A percentile compares a stretch with the other conserved stretches of the same genome.
Evolutionary conservation across 2,329 filamentous ascomycete species (phyloP).

Genomic region (Cyphellophora europaea): DNA sequence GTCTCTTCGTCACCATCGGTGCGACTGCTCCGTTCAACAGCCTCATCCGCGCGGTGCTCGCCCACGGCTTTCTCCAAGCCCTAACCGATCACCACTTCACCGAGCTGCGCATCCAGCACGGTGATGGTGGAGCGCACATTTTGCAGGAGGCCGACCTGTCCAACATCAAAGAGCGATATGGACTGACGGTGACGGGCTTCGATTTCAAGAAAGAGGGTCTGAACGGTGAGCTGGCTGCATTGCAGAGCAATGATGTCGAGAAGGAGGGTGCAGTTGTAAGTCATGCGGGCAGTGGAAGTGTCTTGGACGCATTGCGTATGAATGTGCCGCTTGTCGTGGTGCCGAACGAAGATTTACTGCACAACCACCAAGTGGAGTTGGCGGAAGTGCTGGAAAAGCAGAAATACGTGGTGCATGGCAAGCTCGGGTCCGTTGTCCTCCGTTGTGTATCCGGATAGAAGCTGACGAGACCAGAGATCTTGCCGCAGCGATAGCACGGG

Average conservation of each 20-base stretch:
- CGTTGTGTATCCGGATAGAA: background rate
- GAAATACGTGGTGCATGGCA: constrained; percentile 67
- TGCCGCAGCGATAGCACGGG: constrained; percentile 34
- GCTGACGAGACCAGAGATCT: constrained; percentile 34
- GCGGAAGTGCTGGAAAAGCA: constrained; percentile 65
- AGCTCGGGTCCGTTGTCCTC: constrained; percentile 47
- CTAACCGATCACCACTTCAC: constrained; percentile 57
- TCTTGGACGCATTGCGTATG: constrained; percentile 70
- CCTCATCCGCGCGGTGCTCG: constrained; percentile 59
- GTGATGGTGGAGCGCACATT: constrained; percentile 50
- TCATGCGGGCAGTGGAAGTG: constrained; percentile 82
- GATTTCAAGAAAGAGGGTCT: constrained; percentile 56
- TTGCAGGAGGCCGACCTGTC: constrained; percentile 35
- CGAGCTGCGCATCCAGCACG: constrained; percentile 70
- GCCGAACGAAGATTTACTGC: constrained; percentile 69
- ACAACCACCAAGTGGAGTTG: constrained; percentile 87
- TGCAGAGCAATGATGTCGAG: constrained; percentile 33
- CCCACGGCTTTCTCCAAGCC: constrained; percentile 50
- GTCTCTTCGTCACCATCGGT: constrained; percentile 82
- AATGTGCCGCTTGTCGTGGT: constrained; percentile 77
- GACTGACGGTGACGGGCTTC: constrained; percentile 52
- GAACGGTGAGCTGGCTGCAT: constrained; percentile 46
- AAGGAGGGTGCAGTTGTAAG: constrained; percentile 64
- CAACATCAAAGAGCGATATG: constrained; percentile 21
- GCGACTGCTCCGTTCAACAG: constrained; percentile 76